These are phyloP conservation scores for Malassezia arunalokei DNA, from an alignment of 1,284 basidiomycete species.

Conservation along the genomic window DNA sequence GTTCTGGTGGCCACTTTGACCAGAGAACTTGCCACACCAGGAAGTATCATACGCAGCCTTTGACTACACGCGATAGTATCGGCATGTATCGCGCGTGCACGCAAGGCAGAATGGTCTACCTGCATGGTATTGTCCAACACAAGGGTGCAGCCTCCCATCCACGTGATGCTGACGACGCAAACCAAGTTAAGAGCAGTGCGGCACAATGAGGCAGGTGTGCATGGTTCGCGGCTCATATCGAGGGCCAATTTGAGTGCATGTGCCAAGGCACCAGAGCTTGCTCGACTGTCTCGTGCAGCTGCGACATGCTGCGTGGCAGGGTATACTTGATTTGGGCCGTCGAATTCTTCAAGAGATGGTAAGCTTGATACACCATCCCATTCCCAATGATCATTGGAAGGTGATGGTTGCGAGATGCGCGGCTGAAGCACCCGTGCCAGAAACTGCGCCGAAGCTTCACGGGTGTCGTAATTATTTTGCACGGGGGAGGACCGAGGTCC, in stretches of 20 bases:
- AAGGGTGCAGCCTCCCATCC: constrained; percentile 5
- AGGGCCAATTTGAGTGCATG: constrained; percentile 13
- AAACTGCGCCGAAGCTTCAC: constrained; percentile 18
- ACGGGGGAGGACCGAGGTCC: background rate
- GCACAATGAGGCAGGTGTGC: background rate
- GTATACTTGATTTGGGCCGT: constrained; percentile 6
- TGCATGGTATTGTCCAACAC: background rate
- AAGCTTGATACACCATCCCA: constrained; percentile 42
- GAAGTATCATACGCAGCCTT: constrained; percentile 4
- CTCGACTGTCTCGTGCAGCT: background rate
- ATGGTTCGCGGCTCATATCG: background rate
- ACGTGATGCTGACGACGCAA: background rate
- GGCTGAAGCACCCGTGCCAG: constrained; percentile 22
- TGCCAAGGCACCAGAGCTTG: constrained; percentile 7
- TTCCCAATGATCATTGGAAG: constrained; percentile 22
- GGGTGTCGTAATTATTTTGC: constrained; percentile 18
- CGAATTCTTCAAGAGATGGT: constrained; percentile 25
- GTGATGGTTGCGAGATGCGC: constrained; percentile 5
- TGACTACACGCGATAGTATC: background rate
- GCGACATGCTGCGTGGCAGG: background rate
- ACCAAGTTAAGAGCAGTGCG: background rate
- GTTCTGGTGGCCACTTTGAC: background rate
- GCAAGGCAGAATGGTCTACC: background rate
- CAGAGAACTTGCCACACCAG: constrained; percentile 10
- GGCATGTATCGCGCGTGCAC: background rate